phyloP scores from a whole-genome alignment of 139 green algal genomes.

The Chlorella sp. region DNA sequence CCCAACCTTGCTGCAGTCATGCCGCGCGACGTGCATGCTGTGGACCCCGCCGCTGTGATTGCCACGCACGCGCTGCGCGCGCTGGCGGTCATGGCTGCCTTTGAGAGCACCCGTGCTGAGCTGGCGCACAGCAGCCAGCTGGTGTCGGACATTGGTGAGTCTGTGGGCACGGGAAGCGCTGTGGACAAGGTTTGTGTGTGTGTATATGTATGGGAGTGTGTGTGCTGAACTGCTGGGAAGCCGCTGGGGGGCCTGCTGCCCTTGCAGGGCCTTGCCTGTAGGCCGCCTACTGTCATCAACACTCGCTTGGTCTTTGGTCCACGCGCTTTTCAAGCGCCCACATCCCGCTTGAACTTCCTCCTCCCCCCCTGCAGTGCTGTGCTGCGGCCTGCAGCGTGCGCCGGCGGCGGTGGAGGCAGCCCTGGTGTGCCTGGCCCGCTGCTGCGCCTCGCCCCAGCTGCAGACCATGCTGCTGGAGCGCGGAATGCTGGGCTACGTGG shows the following conservation, averaged over 20 bases:
- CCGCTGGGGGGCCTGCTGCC: too few relatives aligned
- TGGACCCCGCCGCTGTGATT: constrained; percentile 58
- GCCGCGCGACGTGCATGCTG: constrained; percentile 24
- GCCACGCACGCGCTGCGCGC: constrained; percentile 69
- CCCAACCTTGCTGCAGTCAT: too few relatives aligned
- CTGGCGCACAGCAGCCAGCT: constrained; percentile 45
- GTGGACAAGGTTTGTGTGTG: too few relatives aligned
- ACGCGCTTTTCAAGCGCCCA: too few relatives aligned
- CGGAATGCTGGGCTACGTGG: constrained; percentile 69
- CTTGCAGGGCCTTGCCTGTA: too few relatives aligned
- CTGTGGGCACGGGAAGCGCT: too few relatives aligned
- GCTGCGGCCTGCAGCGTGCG: constrained; percentile 63
- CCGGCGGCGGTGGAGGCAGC: constrained; percentile 80
- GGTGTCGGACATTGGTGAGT: constrained; percentile 31
- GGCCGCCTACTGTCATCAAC: too few relatives aligned
- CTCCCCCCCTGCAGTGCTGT: constrained; percentile 52
- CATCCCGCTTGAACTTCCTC: neutral
- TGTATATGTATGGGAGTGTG: too few relatives aligned
- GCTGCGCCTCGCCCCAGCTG: neutral
- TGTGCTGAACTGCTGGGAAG: too few relatives aligned
- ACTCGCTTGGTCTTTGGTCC: too few relatives aligned
- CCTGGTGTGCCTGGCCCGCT: constrained; percentile 59
- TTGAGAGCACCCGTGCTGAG: constrained; percentile 59
- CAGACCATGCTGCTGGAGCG: constrained; percentile 60
- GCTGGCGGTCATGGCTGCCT: constrained; percentile 75